Evolutionary conservation across 805 yeast species (phyloP), one percentile per base, ranked within the genome.

Genomic region (Jamesozyma spencerorum): DNA sequence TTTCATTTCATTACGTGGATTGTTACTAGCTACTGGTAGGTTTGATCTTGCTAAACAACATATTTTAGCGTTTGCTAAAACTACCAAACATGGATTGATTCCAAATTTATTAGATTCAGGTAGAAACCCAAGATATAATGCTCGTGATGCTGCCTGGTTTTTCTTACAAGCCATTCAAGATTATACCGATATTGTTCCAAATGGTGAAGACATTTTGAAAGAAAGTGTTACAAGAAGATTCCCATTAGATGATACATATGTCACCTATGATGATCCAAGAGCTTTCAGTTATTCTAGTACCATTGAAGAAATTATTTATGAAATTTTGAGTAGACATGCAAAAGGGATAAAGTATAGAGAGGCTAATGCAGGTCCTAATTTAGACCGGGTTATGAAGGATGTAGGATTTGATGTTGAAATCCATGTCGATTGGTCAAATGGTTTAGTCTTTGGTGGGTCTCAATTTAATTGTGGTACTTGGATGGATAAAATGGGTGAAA

Each of bases 401-500:
- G 85, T 83, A 54, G 98, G 98, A 0, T 90, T 90, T 68, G 82
- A 90, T 58, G 88, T 90, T 34, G 73, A 75, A 47, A 73, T 88
- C 1, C 53, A 64, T 43, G 86, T 88, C 34, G 97, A 90, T 58
- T 90, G 97, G 97, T 54, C 66, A 0, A 87, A 84, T 11, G 98
- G 98, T 1, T 65, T 92, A 24, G 67, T 88, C 3, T 82, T 77
- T 59, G 98, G 97, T 35, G 97, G 98, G 2, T 84, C 85, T 37
- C 95, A 84, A 60, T 76, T 65, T 59, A 90, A 90, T 58, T 90
- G 98, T 66, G 98, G 98, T 18, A 92, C 98, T 0, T 90, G 98
- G 98, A 90, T 88, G 96, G 98, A 90, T 64, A 90, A 90, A 65
- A 90, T 90, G 97, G 98, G 98, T 19, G 97, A 92, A 65, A 84